Conservation (phyloP, 2,329 filamentous ascomycete species). For the Trichoderma koningii region DNA sequence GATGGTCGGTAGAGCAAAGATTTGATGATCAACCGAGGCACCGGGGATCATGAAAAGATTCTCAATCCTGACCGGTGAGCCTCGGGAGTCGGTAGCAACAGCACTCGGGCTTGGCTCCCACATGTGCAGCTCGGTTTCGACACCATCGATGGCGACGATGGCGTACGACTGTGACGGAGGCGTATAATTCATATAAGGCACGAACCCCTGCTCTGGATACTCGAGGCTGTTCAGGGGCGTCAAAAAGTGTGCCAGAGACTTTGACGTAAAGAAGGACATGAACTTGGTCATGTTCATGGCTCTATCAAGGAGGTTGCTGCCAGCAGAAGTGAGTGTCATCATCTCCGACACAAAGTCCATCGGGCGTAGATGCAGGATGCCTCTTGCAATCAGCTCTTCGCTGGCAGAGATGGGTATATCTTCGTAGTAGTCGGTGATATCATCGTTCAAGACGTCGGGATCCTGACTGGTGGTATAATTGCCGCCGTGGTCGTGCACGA, state of each 20-base stretch:
- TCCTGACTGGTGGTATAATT: neutral
- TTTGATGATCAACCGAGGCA: slow-evolving; percentile 63
- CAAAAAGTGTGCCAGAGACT: slow-evolving; percentile 56
- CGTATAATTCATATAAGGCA: slow-evolving; percentile 57
- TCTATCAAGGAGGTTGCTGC: slow-evolving; percentile 49
- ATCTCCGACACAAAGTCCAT: slow-evolving; percentile 58
- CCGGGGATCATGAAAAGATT: slow-evolving; percentile 65
- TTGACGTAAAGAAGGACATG: slow-evolving; percentile 57
- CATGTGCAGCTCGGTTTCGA: slow-evolving; percentile 56
- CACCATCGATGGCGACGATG: slow-evolving; percentile 55
- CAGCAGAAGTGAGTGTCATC: slow-evolving; percentile 54
- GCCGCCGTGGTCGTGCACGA: neutral
- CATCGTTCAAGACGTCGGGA: neutral
- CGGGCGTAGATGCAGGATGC: slow-evolving; percentile 58
- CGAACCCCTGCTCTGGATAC: slow-evolving; percentile 49
- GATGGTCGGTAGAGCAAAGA: slow-evolving; percentile 64
- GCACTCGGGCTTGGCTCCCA: slow-evolving; percentile 54
- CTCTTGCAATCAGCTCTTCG: slow-evolving; percentile 48
- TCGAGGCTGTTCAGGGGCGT: slow-evolving; percentile 58
- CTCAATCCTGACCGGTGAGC: slow-evolving; percentile 33
- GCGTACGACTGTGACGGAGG: slow-evolving; percentile 45
- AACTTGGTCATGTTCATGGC: slow-evolving; percentile 52
- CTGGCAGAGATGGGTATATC: neutral
- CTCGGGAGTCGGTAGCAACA: slow-evolving; percentile 35
- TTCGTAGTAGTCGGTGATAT: neutral